Conservation (phyloP, 176 grass and related monocot species). For the Oryza officinalis region DNA sequence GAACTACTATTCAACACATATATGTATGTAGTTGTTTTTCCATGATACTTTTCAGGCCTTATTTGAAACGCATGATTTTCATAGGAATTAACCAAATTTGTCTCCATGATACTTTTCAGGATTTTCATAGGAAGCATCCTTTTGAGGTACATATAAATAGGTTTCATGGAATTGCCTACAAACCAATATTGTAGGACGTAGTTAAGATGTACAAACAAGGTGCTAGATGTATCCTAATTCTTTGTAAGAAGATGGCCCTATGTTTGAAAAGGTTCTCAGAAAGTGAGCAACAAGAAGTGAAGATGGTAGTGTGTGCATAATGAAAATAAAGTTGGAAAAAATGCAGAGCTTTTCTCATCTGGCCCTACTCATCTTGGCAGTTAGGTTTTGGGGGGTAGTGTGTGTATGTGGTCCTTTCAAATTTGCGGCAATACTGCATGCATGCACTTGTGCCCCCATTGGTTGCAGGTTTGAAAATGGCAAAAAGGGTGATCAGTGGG, state of each 20-base stretch:
- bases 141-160: neutral
- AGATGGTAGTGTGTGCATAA: neutral
- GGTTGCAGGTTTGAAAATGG: slow-evolving; percentile 28
- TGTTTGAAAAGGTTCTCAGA: slow-evolving; percentile 9
- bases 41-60: too few species aligned
- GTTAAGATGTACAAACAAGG: too few species aligned
- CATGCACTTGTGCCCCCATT: slow-evolving; percentile 24
- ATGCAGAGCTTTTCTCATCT: neutral
- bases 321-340: neutral
- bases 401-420: slow-evolving; percentile 30
- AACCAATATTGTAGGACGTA: neutral
- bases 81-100: too few species aligned
- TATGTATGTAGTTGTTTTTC: too few species aligned
- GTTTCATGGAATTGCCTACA: neutral
- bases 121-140: neutral
- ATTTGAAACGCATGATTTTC: too few species aligned
- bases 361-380: slow-evolving; percentile 28
- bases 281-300: neutral
- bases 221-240: neutral
- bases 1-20: too few species aligned
- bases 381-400: slow-evolving; percentile 27
- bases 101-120: too few species aligned
- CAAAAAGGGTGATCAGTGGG: neutral
- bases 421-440: slow-evolving; percentile 9
- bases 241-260: neutral